Evolutionary conservation across 805 yeast genomes (phyloP).

Genomic region (Sugiyamaella chiloensis): DNA sequence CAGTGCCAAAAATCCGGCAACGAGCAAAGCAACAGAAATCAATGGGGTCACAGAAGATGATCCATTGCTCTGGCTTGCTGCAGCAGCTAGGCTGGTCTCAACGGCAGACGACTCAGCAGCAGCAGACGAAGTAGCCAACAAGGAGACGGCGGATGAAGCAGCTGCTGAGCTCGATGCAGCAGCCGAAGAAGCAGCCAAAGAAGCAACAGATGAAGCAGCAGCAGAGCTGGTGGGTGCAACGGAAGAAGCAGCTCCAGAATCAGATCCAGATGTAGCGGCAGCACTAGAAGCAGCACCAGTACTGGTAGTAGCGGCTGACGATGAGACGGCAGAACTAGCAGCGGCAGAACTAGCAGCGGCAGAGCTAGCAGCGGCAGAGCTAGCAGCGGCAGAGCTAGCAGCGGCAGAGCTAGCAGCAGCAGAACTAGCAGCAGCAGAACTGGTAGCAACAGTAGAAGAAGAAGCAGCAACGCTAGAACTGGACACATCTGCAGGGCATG

Average conservation of each 20-base stretch:
- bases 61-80: neutral
- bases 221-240: neutral
- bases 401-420: slow-evolving; percentile 11
- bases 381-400: slow-evolving; percentile 10
- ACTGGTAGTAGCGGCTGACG: slow-evolving; percentile 18
- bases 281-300: neutral
- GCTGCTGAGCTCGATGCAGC: neutral
- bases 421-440: slow-evolving; percentile 6
- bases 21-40: slow-evolving; percentile 5
- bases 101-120: neutral
- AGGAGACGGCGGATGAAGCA: neutral
- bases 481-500: slow-evolving; percentile 15
- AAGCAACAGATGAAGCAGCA: neutral
- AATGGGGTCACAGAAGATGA: slow-evolving; percentile 2
- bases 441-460: slow-evolving; percentile 1
- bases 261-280: neutral
- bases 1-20: neutral
- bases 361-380: slow-evolving; percentile 8
- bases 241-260: neutral
- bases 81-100: neutral
- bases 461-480: slow-evolving; percentile 12
- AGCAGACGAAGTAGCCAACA: too few species aligned
- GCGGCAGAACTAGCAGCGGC: neutral
- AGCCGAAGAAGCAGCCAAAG: neutral
- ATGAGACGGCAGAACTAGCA: slow-evolving; percentile 9